Evolutionary conservation across 441 rosid species (phyloP).

Genomic region (Populus hybrid): DNA sequence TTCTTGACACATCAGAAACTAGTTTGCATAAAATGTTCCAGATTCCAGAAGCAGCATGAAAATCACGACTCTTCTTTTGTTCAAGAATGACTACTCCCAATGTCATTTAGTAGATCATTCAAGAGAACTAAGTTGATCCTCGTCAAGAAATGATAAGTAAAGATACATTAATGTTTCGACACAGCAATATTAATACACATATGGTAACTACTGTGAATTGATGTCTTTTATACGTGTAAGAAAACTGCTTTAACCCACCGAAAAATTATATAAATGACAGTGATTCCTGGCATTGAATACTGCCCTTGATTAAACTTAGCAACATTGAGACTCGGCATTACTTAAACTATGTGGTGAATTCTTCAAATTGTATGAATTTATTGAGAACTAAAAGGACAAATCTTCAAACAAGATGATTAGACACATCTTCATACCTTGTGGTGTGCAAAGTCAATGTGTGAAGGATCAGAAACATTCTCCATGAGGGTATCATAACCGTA

Average conservation of each 20-base stretch:
- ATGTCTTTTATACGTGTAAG: not conserved
- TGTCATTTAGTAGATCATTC: not conserved
- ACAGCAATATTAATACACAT: not conserved
- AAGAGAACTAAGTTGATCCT: not conserved
- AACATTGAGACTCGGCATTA: not conserved
- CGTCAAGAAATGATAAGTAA: not conserved
- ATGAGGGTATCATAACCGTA: slow-evolving; percentile 94
- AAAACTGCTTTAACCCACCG: not conserved
- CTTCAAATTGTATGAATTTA: not conserved
- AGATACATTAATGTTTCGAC: not conserved
- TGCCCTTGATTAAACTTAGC: not conserved
- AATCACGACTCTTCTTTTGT: not conserved
- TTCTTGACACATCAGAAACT: not conserved
- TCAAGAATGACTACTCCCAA: not conserved
- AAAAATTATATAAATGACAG: not conserved
- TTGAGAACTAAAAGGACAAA: not conserved
- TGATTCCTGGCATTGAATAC: not conserved
- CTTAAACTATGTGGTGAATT: not conserved
- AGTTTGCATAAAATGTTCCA: not conserved
- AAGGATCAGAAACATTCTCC: slow-evolving; percentile 99
- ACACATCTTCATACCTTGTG: slow-evolving; percentile 60
- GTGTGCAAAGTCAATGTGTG: slow-evolving; percentile 94
- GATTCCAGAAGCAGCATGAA: not conserved
- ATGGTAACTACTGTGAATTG: not conserved
- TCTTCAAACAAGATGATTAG: not conserved